A percentile compares a stretch with the other conserved stretches of the same genome.
Conservation (phyloP, 1,139 yeast species). For the Hansenula lynferdii region DNA sequence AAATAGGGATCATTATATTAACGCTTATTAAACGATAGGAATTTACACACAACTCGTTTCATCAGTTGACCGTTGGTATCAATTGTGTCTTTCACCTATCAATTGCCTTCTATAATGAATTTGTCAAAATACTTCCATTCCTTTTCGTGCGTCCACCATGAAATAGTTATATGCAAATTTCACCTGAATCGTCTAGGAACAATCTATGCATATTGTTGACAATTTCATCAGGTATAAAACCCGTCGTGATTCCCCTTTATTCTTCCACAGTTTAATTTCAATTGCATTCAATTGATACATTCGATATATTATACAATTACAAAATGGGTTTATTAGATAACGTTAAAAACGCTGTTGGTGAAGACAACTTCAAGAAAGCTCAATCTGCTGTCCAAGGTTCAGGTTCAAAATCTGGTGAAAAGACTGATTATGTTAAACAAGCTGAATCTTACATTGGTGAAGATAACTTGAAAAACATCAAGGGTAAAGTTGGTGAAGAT, state of each 20-base stretch:
- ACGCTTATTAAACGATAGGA: too few species aligned
- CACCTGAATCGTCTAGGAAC: neutral
- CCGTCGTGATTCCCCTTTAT: neutral
- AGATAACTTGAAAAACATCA: constrained; percentile 14
- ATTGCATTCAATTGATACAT: too few species aligned
- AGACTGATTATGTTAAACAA: constrained; percentile 15
- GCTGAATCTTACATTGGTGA: constrained; percentile 17
- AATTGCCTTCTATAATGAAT: too few species aligned
- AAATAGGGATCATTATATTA: too few species aligned
- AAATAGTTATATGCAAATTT: neutral
- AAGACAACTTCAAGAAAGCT: constrained; percentile 8
- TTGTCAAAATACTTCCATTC: too few species aligned
- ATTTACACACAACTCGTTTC: too few species aligned
- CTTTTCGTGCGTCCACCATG: neutral
- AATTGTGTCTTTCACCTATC: too few species aligned
- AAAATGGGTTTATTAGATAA: constrained; percentile 18
- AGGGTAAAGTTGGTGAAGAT: constrained; percentile 18
- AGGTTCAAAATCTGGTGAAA: constrained; percentile 3
- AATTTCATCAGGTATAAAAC: neutral
- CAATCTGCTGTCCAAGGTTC: constrained; percentile 10
- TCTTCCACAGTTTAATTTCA: too few species aligned
- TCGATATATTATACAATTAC: neutral
- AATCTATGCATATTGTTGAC: too few species aligned
- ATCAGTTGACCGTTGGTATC: too few species aligned
- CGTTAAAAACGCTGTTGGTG: constrained; percentile 2